Conservation (phyloP, 495 filamentous ascomycete genomes). For the Xylaria longipes region DNA sequence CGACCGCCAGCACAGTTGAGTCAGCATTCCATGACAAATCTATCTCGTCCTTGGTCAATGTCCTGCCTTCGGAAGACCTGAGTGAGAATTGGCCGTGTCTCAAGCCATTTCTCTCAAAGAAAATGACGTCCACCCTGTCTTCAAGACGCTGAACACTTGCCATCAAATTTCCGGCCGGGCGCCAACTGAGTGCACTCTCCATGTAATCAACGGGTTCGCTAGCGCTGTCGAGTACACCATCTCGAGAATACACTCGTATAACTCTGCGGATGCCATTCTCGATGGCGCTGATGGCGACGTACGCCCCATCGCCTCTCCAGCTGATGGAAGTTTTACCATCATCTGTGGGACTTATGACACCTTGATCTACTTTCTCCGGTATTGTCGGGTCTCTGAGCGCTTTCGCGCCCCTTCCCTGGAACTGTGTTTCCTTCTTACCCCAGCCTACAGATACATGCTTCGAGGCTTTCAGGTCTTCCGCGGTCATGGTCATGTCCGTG, state of each 20-base stretch:
- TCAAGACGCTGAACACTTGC: constrained; percentile 77
- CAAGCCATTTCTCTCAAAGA: constrained; percentile 95
- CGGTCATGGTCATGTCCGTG: constrained; percentile 69
- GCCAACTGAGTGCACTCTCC: constrained; percentile 87
- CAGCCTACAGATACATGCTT: constrained; percentile 98
- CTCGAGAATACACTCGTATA: constrained; percentile 87
- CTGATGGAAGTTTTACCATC: constrained; percentile 73
- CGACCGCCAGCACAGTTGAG: constrained; percentile 86
- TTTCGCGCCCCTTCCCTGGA: constrained; percentile 85
- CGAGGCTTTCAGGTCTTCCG: constrained; percentile 82
- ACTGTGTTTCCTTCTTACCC: constrained; percentile 98
- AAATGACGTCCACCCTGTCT: constrained; percentile 80
- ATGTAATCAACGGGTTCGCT: constrained; percentile 93
- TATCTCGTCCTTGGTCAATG: constrained; percentile 64
- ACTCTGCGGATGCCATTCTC: constrained; percentile 71
- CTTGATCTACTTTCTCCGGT: constrained; percentile 90
- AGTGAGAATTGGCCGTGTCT: constrained; percentile 91
- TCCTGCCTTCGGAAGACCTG: constrained; percentile 62
- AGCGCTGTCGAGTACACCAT: constrained; percentile 87
- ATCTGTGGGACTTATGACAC: constrained; percentile 73
- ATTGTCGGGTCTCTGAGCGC: constrained; percentile 91
- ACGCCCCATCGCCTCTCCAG: constrained; percentile 95
- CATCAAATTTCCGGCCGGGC: constrained; percentile 87
- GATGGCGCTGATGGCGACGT: constrained; percentile 82
- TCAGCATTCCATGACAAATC: constrained; percentile 85